Evolutionary conservation across 2,329 filamentous ascomycete species (phyloP).

Genomic region (Piedraia hortae): DNA sequence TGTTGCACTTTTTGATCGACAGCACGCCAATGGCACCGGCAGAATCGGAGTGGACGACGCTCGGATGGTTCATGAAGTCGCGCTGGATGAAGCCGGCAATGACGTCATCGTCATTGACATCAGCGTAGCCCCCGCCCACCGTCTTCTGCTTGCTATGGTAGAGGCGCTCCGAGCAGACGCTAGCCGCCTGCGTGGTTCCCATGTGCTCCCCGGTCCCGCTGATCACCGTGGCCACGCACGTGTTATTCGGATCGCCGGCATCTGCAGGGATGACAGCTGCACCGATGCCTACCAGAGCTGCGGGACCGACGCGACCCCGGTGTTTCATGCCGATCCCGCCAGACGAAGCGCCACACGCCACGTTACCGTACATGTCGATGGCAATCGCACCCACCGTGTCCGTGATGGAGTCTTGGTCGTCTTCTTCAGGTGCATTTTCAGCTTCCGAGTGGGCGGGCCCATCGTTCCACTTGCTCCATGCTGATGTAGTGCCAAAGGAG

Average conservation of each 20-base stretch:
- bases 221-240: conserved; percentile 57
- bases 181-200: conserved; percentile 78
- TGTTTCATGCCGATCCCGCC: conserved; percentile 98
- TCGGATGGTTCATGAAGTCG: conserved; percentile 86
- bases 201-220: conserved; percentile 96
- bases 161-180: conserved; percentile 60
- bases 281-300: conserved; percentile 74
- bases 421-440: conserved; percentile 1
- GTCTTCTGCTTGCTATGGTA: conserved; percentile 36
- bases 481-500: too few relatives aligned
- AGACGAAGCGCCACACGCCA: conserved; percentile 85
- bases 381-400: conserved; percentile 94
- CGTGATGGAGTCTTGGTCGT: conserved; percentile 37
- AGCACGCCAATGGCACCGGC: conserved; percentile 77
- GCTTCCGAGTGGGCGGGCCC: too few relatives aligned
- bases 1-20: conserved; percentile 55
- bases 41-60: conserved; percentile 52
- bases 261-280: conserved; percentile 65
- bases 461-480: neutral
- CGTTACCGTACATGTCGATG: conserved; percentile 58
- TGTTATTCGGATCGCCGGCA: conserved; percentile 36
- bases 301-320: conserved; percentile 67
- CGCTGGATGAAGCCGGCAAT: conserved; percentile 50
- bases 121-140: conserved; percentile 28
- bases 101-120: conserved; percentile 30